Base-by-base conservation (phyloP, 257 asterid genomes). In the Buddleja alternifolia region DNA sequence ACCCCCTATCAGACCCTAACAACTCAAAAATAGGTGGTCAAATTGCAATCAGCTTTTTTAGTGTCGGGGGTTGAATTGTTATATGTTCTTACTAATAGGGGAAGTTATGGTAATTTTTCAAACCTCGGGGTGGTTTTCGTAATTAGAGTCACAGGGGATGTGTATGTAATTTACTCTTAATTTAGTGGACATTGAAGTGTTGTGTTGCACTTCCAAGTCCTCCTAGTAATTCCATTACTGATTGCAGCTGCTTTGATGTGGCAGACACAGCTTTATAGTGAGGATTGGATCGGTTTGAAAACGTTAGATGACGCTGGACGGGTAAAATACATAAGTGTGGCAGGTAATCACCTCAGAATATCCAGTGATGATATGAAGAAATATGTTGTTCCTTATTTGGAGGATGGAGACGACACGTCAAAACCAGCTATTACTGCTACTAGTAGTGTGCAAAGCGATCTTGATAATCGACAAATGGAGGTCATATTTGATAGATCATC, bases 221-320 rank as follows among this genome's bases (percentile, higher is more conserved):
- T 36, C n/a, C n/a, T n/a, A n/a, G 7, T 39, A 21, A 53, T 36
- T 57, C 15, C 34, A 7, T 17, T 34, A 14, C 67, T 71, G 19
- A 66, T 46, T 6, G 12, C 65, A 17, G 11, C 32, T 24, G n/a
- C n/a, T n/a, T n/a, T n/a, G n/a, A n/a, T n/a, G n/a, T n/a, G n/a
- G n/a, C 60, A 84, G 88, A 85, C 91, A 0, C 40, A 82, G 76
- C 92, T 89, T 16, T 89, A 86, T 48, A 73, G 41, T 0, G 98
- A 92, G 76, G 98, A 92, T 67, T 92, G 96, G 98, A 92, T 92
- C 24, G 96, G 98, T 36, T 72, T 92, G 80, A 92, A 83, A 69
- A 68, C 82, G 4, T 69, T 92, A 65, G 95, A 87, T 37, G 83
- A 84, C 44, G 86, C 86, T 9, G 95, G 98, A 68, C 81, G 82